These are phyloP conservation scores for Emmonsiellopsis sp. DNA, from an alignment of 2,329 filamentous ascomycete species.

Conservation along the genomic window DNA sequence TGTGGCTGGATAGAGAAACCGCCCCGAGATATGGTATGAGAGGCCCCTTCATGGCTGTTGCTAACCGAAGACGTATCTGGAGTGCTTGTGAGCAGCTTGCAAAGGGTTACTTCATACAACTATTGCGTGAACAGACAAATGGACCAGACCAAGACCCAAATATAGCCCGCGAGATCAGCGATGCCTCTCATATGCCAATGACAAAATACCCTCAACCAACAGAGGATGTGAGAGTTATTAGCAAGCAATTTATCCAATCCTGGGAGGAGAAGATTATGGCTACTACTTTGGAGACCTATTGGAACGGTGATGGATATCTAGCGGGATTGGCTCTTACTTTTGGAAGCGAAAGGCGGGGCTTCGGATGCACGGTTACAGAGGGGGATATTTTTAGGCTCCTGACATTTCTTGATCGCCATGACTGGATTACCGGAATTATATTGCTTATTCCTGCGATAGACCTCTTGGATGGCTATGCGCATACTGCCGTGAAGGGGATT, in stretches of 20 bases:
- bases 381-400: neutral
- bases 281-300: neutral
- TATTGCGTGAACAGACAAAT: neutral
- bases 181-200: neutral
- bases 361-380: neutral
- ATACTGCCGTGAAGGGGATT: neutral
- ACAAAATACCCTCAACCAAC: conserved; percentile 1
- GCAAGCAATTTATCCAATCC: neutral
- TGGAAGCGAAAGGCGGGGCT: neutral
- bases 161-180: neutral
- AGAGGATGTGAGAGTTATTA: neutral
- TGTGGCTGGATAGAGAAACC: conserved; percentile 18
- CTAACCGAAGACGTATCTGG: conserved; percentile 27
- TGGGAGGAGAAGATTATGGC: too few species aligned
- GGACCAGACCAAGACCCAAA: neutral
- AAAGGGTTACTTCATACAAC: conserved; percentile 1
- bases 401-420: neutral
- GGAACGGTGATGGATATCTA: neutral
- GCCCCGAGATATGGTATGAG: conserved; percentile 13
- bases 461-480: neutral
- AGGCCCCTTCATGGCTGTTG: conserved; percentile 21
- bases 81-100: conserved; percentile 4
- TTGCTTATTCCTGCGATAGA: neutral
- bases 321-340: conserved; percentile 1
- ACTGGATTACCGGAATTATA: conserved; percentile 1